Evolutionary conservation across 257 asterid genomes (phyloP).

Genomic region (Voacanga thouarsii): DNA sequence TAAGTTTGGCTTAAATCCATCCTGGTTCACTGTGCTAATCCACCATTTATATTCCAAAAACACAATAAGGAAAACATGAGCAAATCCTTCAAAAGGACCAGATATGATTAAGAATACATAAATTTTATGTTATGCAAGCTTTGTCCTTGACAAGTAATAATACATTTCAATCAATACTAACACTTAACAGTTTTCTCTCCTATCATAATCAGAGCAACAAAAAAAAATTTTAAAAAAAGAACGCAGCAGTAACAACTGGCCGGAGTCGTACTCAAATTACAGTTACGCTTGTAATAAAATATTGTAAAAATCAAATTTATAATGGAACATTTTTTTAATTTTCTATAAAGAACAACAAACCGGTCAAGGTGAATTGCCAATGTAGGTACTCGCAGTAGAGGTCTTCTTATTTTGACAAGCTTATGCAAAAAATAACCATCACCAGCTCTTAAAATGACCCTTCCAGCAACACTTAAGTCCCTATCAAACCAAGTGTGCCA

Average conservation of each 20-base stretch:
- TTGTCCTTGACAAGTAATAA: not conserved
- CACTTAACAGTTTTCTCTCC: not conserved
- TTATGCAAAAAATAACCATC: conserved; percentile 85
- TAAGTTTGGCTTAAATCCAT: conserved; percentile 95
- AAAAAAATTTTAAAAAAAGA: too few species aligned
- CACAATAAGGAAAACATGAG: conserved; percentile 5
- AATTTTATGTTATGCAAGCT: too few species aligned
- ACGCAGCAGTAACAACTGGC: not conserved
- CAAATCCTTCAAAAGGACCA: not conserved
- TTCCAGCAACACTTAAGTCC: conserved; percentile 92
- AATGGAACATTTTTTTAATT: conserved; percentile 5
- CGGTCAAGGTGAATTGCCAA: conserved; percentile 95
- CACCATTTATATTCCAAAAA: conserved; percentile 34
- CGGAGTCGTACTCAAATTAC: not conserved
- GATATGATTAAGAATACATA: not conserved
- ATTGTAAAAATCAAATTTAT: not conserved
- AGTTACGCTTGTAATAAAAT: not conserved
- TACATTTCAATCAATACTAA: not conserved
- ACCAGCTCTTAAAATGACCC: conserved; percentile 74
- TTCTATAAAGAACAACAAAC: conserved; percentile 35
- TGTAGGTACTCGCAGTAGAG: conserved; percentile 91
- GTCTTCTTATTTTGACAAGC: conserved; percentile 85
- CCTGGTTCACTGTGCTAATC: conserved; percentile 82
- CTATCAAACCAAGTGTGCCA: conserved; percentile 99
- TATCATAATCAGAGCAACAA: not conserved